phyloP scores from a whole-genome alignment of 768 basidiomycete species.

The Cantharellus cinnabarinus region DNA sequence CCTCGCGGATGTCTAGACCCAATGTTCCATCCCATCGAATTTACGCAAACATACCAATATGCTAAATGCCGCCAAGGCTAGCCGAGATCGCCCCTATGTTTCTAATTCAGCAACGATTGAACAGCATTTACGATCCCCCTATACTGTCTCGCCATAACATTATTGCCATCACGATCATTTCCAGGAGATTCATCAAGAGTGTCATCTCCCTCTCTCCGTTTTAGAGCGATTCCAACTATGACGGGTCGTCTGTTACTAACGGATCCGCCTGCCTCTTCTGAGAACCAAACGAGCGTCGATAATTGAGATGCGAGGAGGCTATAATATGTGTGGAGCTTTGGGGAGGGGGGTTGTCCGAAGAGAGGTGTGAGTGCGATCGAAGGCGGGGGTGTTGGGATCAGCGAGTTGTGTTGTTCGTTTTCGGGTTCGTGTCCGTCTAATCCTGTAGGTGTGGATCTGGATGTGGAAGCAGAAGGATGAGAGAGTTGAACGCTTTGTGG shows the following conservation, averaged over 20 bases:
- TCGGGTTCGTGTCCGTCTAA: no score
- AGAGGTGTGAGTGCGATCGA: slow-evolving; percentile 59
- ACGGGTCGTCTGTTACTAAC: slow-evolving; percentile 28
- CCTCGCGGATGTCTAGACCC: no score
- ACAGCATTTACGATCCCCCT: no score
- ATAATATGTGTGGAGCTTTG: slow-evolving; percentile 49
- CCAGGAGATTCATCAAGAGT: not conserved
- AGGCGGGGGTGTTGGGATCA: slow-evolving; percentile 39
- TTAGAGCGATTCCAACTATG: slow-evolving; percentile 56
- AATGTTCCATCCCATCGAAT: no score
- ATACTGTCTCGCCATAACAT: no score
- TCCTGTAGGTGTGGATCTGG: slow-evolving; percentile 8
- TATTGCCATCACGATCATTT: no score
- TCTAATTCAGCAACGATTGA: no score
- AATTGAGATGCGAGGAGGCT: slow-evolving; percentile 73
- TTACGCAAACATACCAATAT: no score
- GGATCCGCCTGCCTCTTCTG: slow-evolving; percentile 18
- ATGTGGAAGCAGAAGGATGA: slow-evolving; percentile 10
- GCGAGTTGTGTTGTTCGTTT: no score
- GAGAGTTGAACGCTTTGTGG: slow-evolving; percentile 40
- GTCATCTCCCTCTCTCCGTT: not conserved
- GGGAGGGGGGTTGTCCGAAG: slow-evolving; percentile 51
- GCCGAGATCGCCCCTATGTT: no score
- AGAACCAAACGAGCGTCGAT: slow-evolving; percentile 64
- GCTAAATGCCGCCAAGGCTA: no score